Evolutionary conservation across 495 filamentous ascomycete species (phyloP), one percentile per base, ranked within the genome.

Genomic region (Penicillium taxi): DNA sequence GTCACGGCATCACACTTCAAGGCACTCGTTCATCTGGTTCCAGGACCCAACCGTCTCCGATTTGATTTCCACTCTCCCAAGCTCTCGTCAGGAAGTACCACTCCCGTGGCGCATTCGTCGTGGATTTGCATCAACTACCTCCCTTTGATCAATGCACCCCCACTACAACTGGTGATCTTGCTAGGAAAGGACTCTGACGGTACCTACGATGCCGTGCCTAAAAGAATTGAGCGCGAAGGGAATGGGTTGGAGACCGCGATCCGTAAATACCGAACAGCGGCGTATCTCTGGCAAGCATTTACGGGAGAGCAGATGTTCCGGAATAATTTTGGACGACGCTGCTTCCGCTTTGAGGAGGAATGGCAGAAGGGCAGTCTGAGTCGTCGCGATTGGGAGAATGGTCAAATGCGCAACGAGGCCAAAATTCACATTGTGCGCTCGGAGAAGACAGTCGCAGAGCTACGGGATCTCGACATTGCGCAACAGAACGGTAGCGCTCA

Each of bases 231-330:
- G 52, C 74, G 74, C 39, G 88, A 94, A 69, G 87, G 84, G 3
- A 90, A 90, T 53, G 74, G 72, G 2, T 50, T 95, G 20, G 82
- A 90, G 2, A 77, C 70, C 9, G 89, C 89, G 0, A 73, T 91
- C 45, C 73, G 75, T 38, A 95, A 95, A 58, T 94, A 85, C 50
- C 75, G 86, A 36, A 93, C 87, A 78, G 80, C 86, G 15, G 88
- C 86, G 12, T 93, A 95, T 55, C 70, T 96, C 2, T 96, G 89
- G 89, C 89, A 95, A 56, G 86, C 87, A 6, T 95, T 91, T 52
- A 96, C 89, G 1, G 85, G 83, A 9, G 87, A 94, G 53, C 87
- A 96, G 54, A 95, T 95, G 88, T 81, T 75, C 57, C 83, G 86
- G 40, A 82, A 90, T 57, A 80, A 78, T 29, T 73, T 95, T 35